These are phyloP conservation scores for Neurospora sp. DNA, from an alignment of 495 filamentous ascomycete species.

Conservation along the genomic window DNA sequence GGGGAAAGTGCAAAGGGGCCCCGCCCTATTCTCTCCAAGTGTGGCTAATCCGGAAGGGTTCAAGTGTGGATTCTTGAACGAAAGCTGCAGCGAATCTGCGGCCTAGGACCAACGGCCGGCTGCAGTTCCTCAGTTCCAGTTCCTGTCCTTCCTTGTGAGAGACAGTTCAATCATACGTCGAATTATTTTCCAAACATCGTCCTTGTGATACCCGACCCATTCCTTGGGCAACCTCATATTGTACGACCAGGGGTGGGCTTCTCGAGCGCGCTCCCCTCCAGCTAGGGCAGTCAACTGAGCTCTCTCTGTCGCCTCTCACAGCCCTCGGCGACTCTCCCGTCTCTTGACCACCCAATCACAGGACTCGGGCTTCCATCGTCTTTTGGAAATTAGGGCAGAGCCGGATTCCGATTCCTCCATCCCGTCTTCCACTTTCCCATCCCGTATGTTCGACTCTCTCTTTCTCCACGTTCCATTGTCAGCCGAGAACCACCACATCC, in stretches of 20 bases:
- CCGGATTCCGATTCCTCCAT: neutral
- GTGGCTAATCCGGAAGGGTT: neutral
- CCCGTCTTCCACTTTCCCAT: neutral
- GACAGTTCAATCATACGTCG: neutral
- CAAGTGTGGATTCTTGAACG: neutral
- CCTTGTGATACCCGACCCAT: neutral
- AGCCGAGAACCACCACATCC: neutral
- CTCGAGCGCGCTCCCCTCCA: neutral
- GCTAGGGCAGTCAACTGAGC: neutral
- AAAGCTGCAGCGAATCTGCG: neutral
- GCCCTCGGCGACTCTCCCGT: neutral
- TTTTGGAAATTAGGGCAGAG: neutral
- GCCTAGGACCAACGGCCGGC: neutral
- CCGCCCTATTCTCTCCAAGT: neutral
- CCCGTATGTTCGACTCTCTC: neutral
- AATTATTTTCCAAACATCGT: neutral
- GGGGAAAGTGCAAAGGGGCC: neutral
- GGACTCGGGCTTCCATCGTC: neutral
- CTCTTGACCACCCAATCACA: neutral
- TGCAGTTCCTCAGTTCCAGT: neutral
- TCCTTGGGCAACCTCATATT: neutral
- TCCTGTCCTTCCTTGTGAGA: neutral
- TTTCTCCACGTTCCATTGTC: neutral
- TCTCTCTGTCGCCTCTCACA: neutral
- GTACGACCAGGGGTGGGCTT: too few relatives aligned